A percentile compares a stretch with the other conserved stretches of the same genome.
phyloP scores from a whole-genome alignment of 2,329 filamentous ascomycete genomes.

The Aspergillus sp. region DNA sequence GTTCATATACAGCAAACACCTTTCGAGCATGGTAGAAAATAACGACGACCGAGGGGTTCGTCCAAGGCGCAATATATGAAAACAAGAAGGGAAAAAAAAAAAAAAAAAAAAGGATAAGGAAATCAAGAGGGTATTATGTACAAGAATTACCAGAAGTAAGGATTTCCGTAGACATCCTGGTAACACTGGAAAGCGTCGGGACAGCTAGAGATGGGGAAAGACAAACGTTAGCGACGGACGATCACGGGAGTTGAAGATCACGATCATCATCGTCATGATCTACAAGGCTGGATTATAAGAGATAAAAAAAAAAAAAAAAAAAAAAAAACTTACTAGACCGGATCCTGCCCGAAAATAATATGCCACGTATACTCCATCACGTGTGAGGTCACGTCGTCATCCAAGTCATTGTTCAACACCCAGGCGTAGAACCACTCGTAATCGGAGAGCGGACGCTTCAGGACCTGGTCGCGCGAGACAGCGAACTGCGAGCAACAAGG shows the following conservation, averaged over 20 bases:
- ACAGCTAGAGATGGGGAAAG: conserved; percentile 47
- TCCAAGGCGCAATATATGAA: not conserved
- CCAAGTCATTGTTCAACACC: conserved; percentile 47
- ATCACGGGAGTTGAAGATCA: not conserved
- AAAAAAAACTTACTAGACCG: conserved; percentile 16
- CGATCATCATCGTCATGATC: conserved; percentile 1
- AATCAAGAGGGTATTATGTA: conserved; percentile 18
- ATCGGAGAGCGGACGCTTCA: conserved; percentile 40
- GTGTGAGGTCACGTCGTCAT: conserved; percentile 48
- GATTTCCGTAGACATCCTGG: conserved; percentile 58
- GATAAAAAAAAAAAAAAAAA: no score
- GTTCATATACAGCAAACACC: not conserved
- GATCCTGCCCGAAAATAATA: conserved; percentile 41
- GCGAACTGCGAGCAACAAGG: conserved; percentile 69
- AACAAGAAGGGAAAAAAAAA: not conserved
- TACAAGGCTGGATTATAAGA: not conserved
- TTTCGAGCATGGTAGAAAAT: not conserved
- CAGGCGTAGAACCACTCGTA: conserved; percentile 49
- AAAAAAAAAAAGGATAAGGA: no score
- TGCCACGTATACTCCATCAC: conserved; percentile 59
- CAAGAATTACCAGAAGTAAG: conserved; percentile 23
- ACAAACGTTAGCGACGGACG: not conserved
- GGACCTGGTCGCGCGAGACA: conserved; percentile 53
- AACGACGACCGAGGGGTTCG: not conserved
- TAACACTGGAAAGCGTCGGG: conserved; percentile 60